Evolutionary conservation across 148 eudicot genomes (phyloP).

Genomic region (Mesembryanthemum crystallinum): DNA sequence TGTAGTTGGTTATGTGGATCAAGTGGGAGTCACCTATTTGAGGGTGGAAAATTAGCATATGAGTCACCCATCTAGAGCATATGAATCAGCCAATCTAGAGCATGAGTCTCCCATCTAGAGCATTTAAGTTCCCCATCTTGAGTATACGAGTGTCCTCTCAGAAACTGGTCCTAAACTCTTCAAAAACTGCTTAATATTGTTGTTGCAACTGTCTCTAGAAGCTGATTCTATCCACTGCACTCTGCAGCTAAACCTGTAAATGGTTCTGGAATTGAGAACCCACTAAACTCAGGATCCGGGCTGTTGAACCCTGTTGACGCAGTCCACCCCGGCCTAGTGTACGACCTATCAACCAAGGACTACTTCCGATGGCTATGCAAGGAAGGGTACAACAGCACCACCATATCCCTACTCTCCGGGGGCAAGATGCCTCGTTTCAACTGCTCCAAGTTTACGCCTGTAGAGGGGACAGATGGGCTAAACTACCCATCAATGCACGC

Average conservation of each 20-base stretch:
- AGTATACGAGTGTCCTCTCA: too few relatives aligned
- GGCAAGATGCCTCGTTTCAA: slow-evolving; percentile 32
- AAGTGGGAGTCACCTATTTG: too few relatives aligned
- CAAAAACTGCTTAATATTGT: neutral
- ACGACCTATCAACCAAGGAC: slow-evolving; percentile 44
- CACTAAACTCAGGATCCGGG: slow-evolving; percentile 60
- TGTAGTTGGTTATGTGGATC: too few relatives aligned
- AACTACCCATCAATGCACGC: slow-evolving; percentile 79
- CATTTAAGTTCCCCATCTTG: too few relatives aligned
- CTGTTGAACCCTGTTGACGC: slow-evolving; percentile 58
- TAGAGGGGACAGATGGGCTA: slow-evolving; percentile 59
- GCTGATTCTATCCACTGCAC: neutral
- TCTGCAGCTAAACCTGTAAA: slow-evolving; percentile 56
- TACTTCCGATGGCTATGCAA: slow-evolving; percentile 64
- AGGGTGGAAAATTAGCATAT: too few relatives aligned
- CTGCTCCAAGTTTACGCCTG: slow-evolving; percentile 42
- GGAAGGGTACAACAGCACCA: slow-evolving; percentile 55
- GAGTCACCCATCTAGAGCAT: too few relatives aligned
- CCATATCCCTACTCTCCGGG: slow-evolving; percentile 36
- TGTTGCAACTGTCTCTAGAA: neutral
- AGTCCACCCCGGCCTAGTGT: slow-evolving; percentile 63
- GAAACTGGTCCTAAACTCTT: too few relatives aligned
- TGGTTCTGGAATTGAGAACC: slow-evolving; percentile 40
- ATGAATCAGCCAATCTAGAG: too few relatives aligned
- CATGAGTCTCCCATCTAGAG: too few relatives aligned